Evolutionary conservation across 83 land plant genomes (phyloP).

Genomic region (Diphasiastrum complanatum): DNA sequence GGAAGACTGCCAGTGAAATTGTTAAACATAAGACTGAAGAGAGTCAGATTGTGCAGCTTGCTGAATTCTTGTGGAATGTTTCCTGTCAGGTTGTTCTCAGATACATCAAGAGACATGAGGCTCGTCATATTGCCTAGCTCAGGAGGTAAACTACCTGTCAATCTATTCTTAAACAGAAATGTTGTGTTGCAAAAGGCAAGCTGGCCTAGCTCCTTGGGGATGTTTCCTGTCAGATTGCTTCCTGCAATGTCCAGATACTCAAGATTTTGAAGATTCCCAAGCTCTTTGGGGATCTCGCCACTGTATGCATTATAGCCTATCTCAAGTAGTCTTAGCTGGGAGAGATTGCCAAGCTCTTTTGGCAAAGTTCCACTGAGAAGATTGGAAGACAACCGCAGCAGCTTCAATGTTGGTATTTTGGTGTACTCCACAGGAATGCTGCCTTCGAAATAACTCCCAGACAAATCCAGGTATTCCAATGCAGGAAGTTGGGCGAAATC

Average conservation of each 20-base stretch:
- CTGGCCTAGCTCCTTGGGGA: conserved; percentile 40
- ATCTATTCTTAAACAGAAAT: conserved; percentile 48
- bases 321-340: conserved; percentile 35
- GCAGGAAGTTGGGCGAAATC: conserved; percentile 23
- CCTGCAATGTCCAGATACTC: conserved; percentile 39
- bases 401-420: conserved; percentile 35
- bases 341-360: conserved; percentile 38
- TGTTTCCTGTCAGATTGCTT: conserved; percentile 52
- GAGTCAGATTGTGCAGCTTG: conserved; percentile 35
- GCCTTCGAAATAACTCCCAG: conserved; percentile 68
- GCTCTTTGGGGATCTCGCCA: conserved; percentile 65
- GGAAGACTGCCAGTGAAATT: conserved; percentile 33
- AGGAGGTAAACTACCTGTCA: conserved; percentile 45
- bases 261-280: conserved; percentile 42
- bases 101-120: conserved; percentile 61
- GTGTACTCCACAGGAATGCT: conserved; percentile 45
- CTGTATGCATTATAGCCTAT: conserved; percentile 46
- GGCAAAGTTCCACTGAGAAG: conserved; percentile 46
- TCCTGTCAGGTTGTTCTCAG: conserved; percentile 50
- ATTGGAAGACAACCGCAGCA: conserved; percentile 50
- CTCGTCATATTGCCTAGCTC: conserved; percentile 43
- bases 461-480: conserved; percentile 48
- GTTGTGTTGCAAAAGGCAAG: conserved; percentile 37
- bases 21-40: conserved; percentile 52
- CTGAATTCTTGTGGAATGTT: conserved; percentile 46